phyloP scores from a whole-genome alignment of 2,329 filamentous ascomycete species.

The Hypocreales sp. region DNA sequence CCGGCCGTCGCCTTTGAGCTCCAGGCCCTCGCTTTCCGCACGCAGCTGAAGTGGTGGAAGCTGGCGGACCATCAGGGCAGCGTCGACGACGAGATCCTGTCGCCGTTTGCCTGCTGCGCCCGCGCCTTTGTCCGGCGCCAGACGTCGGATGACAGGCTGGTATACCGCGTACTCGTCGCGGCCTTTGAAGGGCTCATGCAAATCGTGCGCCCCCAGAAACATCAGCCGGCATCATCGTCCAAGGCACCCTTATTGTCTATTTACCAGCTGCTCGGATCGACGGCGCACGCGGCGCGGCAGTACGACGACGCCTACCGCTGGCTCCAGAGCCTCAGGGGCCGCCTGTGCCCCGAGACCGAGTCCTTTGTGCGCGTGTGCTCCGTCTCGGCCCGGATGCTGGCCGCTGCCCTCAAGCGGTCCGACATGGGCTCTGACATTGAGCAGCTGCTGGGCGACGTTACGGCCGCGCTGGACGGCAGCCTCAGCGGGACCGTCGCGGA shows the following conservation, averaged over 20 bases:
- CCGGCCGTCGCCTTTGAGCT: slow-evolving; percentile 45
- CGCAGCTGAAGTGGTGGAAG: slow-evolving; percentile 50
- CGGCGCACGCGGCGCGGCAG: slow-evolving; percentile 28
- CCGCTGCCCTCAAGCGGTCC: slow-evolving; percentile 33
- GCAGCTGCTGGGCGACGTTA: slow-evolving; percentile 28
- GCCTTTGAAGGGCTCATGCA: slow-evolving; percentile 16
- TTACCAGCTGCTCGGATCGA: slow-evolving; percentile 35
- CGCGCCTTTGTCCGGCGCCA: slow-evolving; percentile 42
- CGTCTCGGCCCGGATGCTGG: slow-evolving; percentile 36
- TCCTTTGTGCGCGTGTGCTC: slow-evolving; percentile 35
- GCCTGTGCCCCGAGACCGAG: slow-evolving; percentile 22
- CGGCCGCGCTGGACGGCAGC: slow-evolving; percentile 39
- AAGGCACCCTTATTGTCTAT: slow-evolving; percentile 29
- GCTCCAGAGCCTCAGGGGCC: slow-evolving; percentile 29
- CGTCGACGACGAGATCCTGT: slow-evolving; percentile 46
- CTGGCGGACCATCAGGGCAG: slow-evolving; percentile 44
- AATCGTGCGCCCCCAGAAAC: slow-evolving; percentile 17
- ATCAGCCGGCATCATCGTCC: slow-evolving; percentile 18
- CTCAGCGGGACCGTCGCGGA: slow-evolving; percentile 43
- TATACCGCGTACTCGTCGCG: slow-evolving; percentile 18
- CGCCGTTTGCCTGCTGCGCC: slow-evolving; percentile 48
- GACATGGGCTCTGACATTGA: slow-evolving; percentile 20
- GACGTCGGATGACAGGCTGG: slow-evolving; percentile 18
- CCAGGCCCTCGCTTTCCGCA: slow-evolving; percentile 46
- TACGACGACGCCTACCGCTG: slow-evolving; percentile 38